Evolutionary conservation across 345 rosid species (phyloP).

Genomic region (Lepidium aucheri): DNA sequence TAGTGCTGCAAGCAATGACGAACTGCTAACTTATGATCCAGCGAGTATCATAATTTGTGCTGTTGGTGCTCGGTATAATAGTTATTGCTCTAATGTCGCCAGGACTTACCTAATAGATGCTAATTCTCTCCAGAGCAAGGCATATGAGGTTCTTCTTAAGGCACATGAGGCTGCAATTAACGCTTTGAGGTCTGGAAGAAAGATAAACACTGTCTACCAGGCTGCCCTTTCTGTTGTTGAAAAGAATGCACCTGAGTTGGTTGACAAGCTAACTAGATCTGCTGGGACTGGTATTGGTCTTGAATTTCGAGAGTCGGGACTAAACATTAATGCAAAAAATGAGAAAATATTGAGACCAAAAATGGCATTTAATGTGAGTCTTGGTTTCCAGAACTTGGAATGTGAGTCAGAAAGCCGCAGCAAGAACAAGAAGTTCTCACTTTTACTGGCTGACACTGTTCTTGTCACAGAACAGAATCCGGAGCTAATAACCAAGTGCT

Average conservation of each 20-base stretch:
- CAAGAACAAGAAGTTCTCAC: conserved; percentile 56
- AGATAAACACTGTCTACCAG: conserved; percentile 55
- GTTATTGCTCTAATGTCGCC: conserved; percentile 89
- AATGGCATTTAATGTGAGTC: conserved; percentile 80
- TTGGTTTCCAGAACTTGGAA: conserved; percentile 89
- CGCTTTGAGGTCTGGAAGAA: conserved; percentile 67
- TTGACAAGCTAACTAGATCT: conserved; percentile 65
- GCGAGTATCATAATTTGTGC: conserved; percentile 85
- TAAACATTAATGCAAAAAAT: conserved; percentile 72
- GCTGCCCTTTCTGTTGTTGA: conserved; percentile 76
- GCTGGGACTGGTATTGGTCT: conserved; percentile 99
- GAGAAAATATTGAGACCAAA: conserved; percentile 48
- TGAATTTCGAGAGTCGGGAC: conserved; percentile 87
- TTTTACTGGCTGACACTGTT: conserved; percentile 84
- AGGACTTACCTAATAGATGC: conserved; percentile 86
- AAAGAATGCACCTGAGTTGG: conserved; percentile 72
- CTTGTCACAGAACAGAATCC: conserved; percentile 53
- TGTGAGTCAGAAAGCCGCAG: conserved; percentile 48
- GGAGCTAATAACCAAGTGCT: conserved; percentile 61
- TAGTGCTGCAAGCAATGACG: conserved; percentile 87
- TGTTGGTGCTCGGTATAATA: conserved; percentile 75
- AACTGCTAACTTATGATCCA: conserved; percentile 70
- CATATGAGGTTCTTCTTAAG: conserved; percentile 81
- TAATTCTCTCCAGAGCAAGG: conserved; percentile 67
- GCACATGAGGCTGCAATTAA: conserved; percentile 87